phyloP scores from a whole-genome alignment of 108 stramenopile species.

The Skeletonema costatum region DNA sequence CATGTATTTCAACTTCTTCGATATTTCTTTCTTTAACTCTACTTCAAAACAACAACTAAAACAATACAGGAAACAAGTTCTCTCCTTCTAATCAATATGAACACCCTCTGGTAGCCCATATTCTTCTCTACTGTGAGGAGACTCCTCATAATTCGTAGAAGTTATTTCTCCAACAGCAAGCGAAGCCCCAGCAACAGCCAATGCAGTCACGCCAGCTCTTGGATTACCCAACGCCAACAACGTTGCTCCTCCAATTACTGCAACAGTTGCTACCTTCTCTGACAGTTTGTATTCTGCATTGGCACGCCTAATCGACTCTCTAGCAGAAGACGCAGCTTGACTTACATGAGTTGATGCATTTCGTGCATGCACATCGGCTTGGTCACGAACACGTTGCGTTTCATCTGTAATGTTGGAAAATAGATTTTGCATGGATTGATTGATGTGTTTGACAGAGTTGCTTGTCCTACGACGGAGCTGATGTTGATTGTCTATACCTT shows the following conservation, averaged over 20 bases:
- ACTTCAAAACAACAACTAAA: not conserved
- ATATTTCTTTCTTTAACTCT: not conserved
- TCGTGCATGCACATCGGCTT: slow-evolving; percentile 22
- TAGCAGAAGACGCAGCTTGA: slow-evolving; percentile 6
- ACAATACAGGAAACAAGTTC: not conserved
- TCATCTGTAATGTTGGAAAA: slow-evolving; percentile 18
- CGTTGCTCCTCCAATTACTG: slow-evolving; percentile 39
- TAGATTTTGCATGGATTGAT: slow-evolving; percentile 16
- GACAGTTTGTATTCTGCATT: slow-evolving; percentile 31
- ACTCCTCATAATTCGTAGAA: not conserved
- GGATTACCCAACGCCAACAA: slow-evolving; percentile 40
- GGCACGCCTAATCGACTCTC: slow-evolving; percentile 23
- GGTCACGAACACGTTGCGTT: slow-evolving; percentile 21
- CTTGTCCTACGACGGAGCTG: slow-evolving; percentile 18
- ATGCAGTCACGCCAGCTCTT: slow-evolving; percentile 18
- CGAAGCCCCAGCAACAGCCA: slow-evolving; percentile 46
- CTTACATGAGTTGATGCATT: slow-evolving; percentile 1
- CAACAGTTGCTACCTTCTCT: slow-evolving; percentile 43
- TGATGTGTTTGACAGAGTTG: slow-evolving; percentile 10
- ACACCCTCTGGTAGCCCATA: slow-evolving; percentile 24
- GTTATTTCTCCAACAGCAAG: slow-evolving; percentile 40
- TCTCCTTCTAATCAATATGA: slow-evolving; percentile 16
- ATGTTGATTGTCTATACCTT: slow-evolving; percentile 19
- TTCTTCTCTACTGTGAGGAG: not conserved
- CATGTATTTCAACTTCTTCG: no score